These are phyloP conservation scores for Diaporthe longicolla DNA, from an alignment of 2,329 filamentous ascomycete genomes.

Conservation along the genomic window DNA sequence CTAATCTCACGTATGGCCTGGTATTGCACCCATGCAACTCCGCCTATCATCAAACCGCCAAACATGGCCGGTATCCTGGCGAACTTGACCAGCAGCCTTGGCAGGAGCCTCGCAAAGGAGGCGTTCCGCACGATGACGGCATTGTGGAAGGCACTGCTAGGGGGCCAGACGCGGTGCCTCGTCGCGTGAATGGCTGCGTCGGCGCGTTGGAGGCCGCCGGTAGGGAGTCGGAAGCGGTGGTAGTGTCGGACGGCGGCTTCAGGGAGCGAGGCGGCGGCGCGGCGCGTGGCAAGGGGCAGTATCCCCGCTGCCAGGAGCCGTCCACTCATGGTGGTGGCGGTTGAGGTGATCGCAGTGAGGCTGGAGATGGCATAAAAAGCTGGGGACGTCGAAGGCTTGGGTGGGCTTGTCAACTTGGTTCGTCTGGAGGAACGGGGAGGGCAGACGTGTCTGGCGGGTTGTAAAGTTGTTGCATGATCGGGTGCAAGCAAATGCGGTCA, in stretches of 20 bases:
- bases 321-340: constrained; percentile 71
- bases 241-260: constrained; percentile 60
- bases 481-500: constrained; percentile 16
- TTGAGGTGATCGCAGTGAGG: constrained; percentile 35
- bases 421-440: not conserved
- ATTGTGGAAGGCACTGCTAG: constrained; percentile 89
- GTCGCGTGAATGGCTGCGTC: constrained; percentile 74
- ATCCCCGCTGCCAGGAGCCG: constrained; percentile 83
- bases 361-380: constrained; percentile 41
- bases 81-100: constrained; percentile 92
- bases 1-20: constrained; percentile 83
- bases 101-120: constrained; percentile 77
- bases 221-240: constrained; percentile 76
- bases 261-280: constrained; percentile 62
- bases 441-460: not conserved
- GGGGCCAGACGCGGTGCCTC: constrained; percentile 79
- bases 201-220: constrained; percentile 77
- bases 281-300: constrained; percentile 73
- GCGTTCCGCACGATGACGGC: constrained; percentile 74
- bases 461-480: constrained; percentile 20
- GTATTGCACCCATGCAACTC: constrained; percentile 93
- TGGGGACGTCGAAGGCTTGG: not conserved
- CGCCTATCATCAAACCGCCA: constrained; percentile 88
- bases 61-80: constrained; percentile 90
- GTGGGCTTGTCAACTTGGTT: constrained; percentile 16